Conservation (phyloP, 306 rosid species). For the Acmispon strigosus region DNA sequence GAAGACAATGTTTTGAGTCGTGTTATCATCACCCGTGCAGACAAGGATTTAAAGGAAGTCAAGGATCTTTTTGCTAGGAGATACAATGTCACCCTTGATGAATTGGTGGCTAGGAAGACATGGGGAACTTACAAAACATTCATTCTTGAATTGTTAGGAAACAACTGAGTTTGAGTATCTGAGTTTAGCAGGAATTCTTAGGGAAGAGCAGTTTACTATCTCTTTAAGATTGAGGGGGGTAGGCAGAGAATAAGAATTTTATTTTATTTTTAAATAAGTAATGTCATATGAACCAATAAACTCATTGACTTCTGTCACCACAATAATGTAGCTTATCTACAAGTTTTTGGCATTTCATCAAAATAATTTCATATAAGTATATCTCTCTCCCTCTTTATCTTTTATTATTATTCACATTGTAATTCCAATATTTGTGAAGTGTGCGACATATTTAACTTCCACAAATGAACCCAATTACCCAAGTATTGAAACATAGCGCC, state of each 20-base stretch:
- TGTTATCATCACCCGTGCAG: conserved; percentile 47
- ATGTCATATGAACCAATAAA: not conserved
- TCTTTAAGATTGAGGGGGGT: not conserved
- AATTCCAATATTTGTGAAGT: not conserved
- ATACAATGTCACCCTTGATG: conserved; percentile 29
- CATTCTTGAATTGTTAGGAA: conserved; percentile 30
- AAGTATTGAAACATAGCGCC: not conserved
- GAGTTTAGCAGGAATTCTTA: not conserved
- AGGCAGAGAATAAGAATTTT: not conserved
- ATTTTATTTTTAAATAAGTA: not conserved
- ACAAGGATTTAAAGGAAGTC: conserved; percentile 43
- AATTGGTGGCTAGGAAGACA: conserved; percentile 22
- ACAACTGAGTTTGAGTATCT: not conserved
- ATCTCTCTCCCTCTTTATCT: not conserved
- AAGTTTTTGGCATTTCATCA: not conserved
- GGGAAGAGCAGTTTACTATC: not conserved
- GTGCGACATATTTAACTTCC: not conserved
- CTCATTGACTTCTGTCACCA: not conserved
- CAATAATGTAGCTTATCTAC: conserved; percentile 2
- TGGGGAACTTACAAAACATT: conserved; percentile 40
- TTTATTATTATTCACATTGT: not conserved
- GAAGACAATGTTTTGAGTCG: conserved; percentile 40
- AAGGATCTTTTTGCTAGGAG: conserved; percentile 31
- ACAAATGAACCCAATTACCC: not conserved
- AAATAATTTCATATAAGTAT: not conserved